Conservation (phyloP, 2,329 filamentous ascomycete species). For the Trichoderma sp. region DNA sequence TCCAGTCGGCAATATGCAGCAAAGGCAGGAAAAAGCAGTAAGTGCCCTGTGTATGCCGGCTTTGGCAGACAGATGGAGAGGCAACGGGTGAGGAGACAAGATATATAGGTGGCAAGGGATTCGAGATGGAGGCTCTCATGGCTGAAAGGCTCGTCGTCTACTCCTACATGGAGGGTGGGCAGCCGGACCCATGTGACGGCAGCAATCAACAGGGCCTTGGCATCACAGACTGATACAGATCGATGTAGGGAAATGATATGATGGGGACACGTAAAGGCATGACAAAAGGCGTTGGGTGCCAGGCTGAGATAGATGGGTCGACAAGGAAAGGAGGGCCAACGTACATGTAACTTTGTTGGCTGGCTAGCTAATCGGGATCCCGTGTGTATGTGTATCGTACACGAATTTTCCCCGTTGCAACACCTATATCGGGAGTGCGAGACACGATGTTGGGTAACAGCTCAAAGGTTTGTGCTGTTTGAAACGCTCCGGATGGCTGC, state of each 20-base stretch:
- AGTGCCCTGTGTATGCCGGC: not conserved
- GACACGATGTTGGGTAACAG: not conserved
- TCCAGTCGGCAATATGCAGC: not conserved
- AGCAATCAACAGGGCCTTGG: slow-evolving; percentile 5
- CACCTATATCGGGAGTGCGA: not conserved
- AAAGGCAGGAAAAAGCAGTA: not conserved
- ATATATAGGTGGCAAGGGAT: not conserved
- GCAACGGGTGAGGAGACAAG: not conserved
- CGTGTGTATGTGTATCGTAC: slow-evolving; percentile 17
- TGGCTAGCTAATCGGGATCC: not conserved
- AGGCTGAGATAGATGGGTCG: not conserved
- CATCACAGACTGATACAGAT: not conserved
- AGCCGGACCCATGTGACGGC: slow-evolving; percentile 6
- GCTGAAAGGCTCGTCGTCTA: not conserved
- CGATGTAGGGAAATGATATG: not conserved
- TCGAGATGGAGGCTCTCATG: not conserved
- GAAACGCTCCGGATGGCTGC: not conserved
- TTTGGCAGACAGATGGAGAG: not conserved
- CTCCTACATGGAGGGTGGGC: slow-evolving; percentile 8
- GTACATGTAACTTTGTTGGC: not conserved
- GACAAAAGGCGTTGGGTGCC: not conserved
- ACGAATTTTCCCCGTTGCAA: not conserved
- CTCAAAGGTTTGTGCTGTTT: not conserved
- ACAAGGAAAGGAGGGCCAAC: slow-evolving; percentile 4
- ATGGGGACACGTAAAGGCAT: not conserved